phyloP scores from a whole-genome alignment of 2,329 filamentous ascomycete genomes.

The Thielaviopsis ethacetica region DNA sequence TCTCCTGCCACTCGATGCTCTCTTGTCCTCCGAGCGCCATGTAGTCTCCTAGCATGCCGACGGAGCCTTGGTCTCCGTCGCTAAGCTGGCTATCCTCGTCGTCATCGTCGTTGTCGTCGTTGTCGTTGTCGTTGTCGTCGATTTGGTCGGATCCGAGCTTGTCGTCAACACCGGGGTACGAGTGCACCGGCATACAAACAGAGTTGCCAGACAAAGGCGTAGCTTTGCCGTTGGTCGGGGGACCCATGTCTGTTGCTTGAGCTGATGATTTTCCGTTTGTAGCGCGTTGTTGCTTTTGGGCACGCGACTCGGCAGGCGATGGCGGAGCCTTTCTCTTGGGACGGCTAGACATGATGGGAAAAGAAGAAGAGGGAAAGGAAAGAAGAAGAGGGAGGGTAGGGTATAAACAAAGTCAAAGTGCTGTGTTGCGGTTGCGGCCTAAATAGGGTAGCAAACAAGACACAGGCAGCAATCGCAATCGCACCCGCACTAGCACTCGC shows the following conservation, averaged over 20 bases:
- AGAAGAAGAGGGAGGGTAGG: not conserved
- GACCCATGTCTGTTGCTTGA: not conserved
- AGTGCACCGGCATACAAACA: constrained; percentile 5
- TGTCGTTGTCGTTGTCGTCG: constrained; percentile 21
- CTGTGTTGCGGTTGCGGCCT: not conserved
- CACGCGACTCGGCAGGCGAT: constrained; percentile 18
- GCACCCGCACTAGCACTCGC: too few species aligned
- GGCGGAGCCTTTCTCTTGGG: constrained; percentile 37
- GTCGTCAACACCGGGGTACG: constrained; percentile 16
- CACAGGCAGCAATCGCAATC: too few species aligned
- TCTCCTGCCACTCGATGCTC: constrained; percentile 69
- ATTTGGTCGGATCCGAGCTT: constrained; percentile 18
- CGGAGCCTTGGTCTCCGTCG: constrained; percentile 16
- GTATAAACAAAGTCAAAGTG: not conserved
- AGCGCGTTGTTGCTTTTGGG: constrained; percentile 26
- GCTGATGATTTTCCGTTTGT: constrained; percentile 22
- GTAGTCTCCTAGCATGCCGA: constrained; percentile 17
- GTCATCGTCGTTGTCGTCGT: constrained; percentile 17
- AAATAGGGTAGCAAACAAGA: not conserved
- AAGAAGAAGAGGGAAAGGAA: not conserved
- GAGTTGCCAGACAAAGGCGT: not conserved
- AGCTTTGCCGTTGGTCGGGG: not conserved
- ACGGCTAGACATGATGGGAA: constrained; percentile 25
- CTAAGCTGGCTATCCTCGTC: not conserved
- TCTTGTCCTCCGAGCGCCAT: constrained; percentile 19